Conservation (phyloP, 176 grass and related monocot species). For the Echinochloa phyllopogon region DNA sequence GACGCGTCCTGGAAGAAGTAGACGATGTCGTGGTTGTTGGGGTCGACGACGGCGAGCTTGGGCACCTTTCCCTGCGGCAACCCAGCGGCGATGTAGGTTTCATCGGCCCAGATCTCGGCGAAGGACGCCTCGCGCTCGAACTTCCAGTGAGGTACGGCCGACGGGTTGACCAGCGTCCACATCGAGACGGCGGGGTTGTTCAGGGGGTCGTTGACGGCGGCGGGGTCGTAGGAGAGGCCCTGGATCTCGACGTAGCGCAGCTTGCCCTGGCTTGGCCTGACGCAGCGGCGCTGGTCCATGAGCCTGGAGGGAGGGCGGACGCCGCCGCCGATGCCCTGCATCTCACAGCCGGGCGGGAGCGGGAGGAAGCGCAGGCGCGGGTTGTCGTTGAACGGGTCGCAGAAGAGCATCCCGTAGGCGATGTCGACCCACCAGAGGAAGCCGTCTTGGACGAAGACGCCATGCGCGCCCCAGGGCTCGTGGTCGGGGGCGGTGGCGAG, state of each 20-base stretch:
- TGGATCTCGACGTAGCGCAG: constrained; percentile 20
- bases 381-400: constrained; percentile 19
- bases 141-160: background rate
- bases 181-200: background rate
- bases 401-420: background rate
- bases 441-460: background rate
- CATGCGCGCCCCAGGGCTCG: background rate
- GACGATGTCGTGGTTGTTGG: background rate
- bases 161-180: constrained; percentile 1
- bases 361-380: background rate
- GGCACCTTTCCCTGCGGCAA: constrained; percentile 10
- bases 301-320: background rate
- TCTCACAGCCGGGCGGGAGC: background rate
- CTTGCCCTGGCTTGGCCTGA: background rate
- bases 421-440: constrained; percentile 35
- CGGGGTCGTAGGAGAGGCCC: background rate
- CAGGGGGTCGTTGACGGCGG: too few species aligned
- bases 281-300: background rate
- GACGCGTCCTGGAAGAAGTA: background rate
- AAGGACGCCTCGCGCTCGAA: background rate
- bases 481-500: background rate
- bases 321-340: background rate
- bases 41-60: constrained; percentile 25
- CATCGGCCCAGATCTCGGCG: constrained; percentile 18
- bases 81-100: constrained; percentile 1